Conservation (phyloP, 108 stramenopile species). For the Mediolabrus comicus region DNA sequence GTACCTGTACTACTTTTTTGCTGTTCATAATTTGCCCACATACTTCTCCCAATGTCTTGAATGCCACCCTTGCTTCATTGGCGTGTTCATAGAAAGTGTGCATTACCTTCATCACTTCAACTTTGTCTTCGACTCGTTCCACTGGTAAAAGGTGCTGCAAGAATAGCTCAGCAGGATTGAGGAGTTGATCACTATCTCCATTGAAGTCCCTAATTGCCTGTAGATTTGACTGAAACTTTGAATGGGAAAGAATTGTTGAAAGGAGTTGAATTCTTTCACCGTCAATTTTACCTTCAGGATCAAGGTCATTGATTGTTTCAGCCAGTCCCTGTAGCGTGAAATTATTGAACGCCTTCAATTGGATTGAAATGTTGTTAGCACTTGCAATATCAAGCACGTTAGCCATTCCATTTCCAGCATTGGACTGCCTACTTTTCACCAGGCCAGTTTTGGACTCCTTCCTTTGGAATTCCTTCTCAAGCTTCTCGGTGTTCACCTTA, state of each 20-base stretch:
- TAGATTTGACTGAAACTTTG: slow-evolving; percentile 52
- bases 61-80: slow-evolving; percentile 48
- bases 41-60: slow-evolving; percentile 45
- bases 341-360: slow-evolving; percentile 82
- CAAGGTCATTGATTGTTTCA: slow-evolving; percentile 71
- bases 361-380: slow-evolving; percentile 84
- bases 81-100: slow-evolving; percentile 65
- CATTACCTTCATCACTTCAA: slow-evolving; percentile 76
- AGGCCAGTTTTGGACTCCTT: slow-evolving; percentile 32
- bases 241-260: slow-evolving; percentile 71
- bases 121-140: slow-evolving; percentile 76
- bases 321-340: slow-evolving; percentile 67
- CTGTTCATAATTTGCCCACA: neutral
- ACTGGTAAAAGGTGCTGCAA: slow-evolving; percentile 69
- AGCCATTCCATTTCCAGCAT: slow-evolving; percentile 59
- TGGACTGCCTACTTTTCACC: slow-evolving; percentile 17
- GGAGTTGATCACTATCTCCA: slow-evolving; percentile 60
- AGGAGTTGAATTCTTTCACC: slow-evolving; percentile 82
- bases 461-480: slow-evolving; percentile 82
- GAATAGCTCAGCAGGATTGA: slow-evolving; percentile 73
- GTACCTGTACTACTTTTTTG: neutral
- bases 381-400: slow-evolving; percentile 78
- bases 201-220: slow-evolving; percentile 64
- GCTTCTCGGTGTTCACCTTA: slow-evolving; percentile 61
- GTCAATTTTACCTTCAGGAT: slow-evolving; percentile 65